A percentile compares a stretch with the other conserved stretches of the same genome.
phyloP scores from a whole-genome alignment of 306 rosid genomes.

The Rubus parviflorus region DNA sequence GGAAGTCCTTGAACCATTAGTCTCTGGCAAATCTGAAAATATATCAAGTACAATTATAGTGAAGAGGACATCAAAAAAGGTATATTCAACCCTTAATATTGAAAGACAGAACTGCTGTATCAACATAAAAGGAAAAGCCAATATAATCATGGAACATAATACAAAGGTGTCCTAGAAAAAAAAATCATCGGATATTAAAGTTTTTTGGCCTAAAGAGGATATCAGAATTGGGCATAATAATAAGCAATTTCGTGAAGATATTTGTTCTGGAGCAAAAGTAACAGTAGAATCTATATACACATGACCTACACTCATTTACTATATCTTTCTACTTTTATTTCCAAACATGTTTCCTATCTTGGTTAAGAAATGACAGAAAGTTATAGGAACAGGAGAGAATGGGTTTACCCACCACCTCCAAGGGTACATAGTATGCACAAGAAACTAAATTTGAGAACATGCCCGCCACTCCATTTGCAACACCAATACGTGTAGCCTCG shows the following conservation, averaged over 20 bases:
- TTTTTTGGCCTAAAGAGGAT: background rate
- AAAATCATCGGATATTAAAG: background rate
- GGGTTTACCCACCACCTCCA: conserved; percentile 69
- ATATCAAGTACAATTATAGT: background rate
- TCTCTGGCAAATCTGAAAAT: conserved; percentile 71
- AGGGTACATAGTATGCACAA: conserved; percentile 73
- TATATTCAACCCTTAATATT: background rate
- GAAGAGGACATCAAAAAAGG: background rate
- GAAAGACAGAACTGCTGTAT: background rate
- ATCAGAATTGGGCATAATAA: background rate
- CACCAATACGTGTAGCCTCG: conserved; percentile 63
- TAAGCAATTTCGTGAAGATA: background rate
- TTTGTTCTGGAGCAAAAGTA: background rate
- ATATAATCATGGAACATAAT: background rate
- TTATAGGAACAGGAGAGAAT: background rate
- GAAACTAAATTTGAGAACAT: conserved; percentile 70
- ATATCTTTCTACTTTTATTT: background rate
- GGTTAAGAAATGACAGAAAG: background rate
- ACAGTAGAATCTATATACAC: background rate
- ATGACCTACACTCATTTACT: background rate
- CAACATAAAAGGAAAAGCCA: background rate
- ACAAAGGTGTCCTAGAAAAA: background rate
- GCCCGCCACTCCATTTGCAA: conserved; percentile 78
- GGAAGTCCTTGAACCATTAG: conserved; percentile 92
- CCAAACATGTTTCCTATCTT: background rate